Base-by-base conservation (phyloP, 805 yeast species). In the Candida koratica region DNA sequence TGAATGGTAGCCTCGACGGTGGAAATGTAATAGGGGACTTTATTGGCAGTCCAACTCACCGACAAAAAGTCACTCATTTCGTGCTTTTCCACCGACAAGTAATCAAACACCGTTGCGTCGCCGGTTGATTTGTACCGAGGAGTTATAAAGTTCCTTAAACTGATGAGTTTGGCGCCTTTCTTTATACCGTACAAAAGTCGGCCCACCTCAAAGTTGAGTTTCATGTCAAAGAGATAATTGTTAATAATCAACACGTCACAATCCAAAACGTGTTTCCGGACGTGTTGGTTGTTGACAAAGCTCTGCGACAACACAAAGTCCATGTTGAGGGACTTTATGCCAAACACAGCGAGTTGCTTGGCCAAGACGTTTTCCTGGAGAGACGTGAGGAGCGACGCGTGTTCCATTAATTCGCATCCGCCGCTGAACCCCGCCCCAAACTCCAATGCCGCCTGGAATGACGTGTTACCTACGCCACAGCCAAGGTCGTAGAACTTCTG, bases 391-490 rank as follows among this genome's bases (percentile, higher is more conserved):
- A 67, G 63, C 8, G 89, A 81, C 0, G 96, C 95, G 46, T 81
- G 80, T 12, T 73, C 74, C 95, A 88, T 88, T 32, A 89, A 74
- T 54, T 89, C 97, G 58, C 90, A 85, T 1, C 97, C 97, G 51
- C 84, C 86, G 56, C 95, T 81, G 11, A 53, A 46, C 36, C 69
- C 69, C 42, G 88, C 83, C 2, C 96, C 95, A 53, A 75, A 78
- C 49, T 88, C 95, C 23, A 89, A 57, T 0, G 96, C 87, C 0
- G 96, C 94, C 55, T 88, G 96, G 27, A 88, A 71, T 0, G 84
- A 81, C 39, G 96, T 86, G 53, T 89, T 89, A 0, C 96, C 97
- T 11, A 89, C 96, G 11, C 97, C 97, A 0, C 95, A 86, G 0
- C 97, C 97, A 16, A 89, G 65, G 58, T 89, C 97, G 43, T 89